Percentiles rank a stretch among this genome's conserved stretches.
These are phyloP conservation scores for Houttuynia cordata DNA, from an alignment of 164 flowering plant species.

Conservation along the genomic window DNA sequence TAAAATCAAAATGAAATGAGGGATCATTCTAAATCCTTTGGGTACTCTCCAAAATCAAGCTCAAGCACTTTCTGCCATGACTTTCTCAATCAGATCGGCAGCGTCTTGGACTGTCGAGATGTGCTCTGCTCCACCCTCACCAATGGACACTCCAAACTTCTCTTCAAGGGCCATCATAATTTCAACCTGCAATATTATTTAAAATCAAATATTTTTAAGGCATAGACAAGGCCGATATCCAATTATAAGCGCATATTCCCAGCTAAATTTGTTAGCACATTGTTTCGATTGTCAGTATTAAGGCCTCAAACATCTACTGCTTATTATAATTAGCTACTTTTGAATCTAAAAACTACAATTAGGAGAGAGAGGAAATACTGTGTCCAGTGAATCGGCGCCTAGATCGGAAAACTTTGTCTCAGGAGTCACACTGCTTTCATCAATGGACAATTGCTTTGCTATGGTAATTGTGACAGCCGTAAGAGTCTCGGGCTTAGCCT, in stretches of 20 bases:
- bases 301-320: too few relatives aligned
- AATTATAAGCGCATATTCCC: not conserved
- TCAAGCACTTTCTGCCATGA: slow-evolving; percentile 24
- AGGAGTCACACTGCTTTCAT: slow-evolving; percentile 31
- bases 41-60: slow-evolving; percentile 7
- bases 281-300: too few relatives aligned
- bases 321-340: not conserved
- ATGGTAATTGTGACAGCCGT: slow-evolving; percentile 36
- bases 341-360: not conserved
- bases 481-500: slow-evolving; percentile 50
- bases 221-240: not conserved
- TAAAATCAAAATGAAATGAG: too few relatives aligned
- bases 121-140: slow-evolving; percentile 50
- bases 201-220: not conserved
- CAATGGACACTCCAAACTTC: slow-evolving; percentile 44
- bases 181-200: slow-evolving; percentile 14
- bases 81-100: slow-evolving; percentile 51
- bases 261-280: too few relatives aligned
- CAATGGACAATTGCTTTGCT: slow-evolving; percentile 46
- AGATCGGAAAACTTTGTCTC: slow-evolving; percentile 47
- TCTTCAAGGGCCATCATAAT: slow-evolving; percentile 65
- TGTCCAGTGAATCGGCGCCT: slow-evolving; percentile 56
- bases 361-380: slow-evolving; percentile 14
- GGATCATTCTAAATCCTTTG: too few relatives aligned
- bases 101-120: slow-evolving; percentile 65